These are phyloP conservation scores for Phytophthora cajani DNA, from an alignment of 352 stramenopile genomes.

Conservation along the genomic window DNA sequence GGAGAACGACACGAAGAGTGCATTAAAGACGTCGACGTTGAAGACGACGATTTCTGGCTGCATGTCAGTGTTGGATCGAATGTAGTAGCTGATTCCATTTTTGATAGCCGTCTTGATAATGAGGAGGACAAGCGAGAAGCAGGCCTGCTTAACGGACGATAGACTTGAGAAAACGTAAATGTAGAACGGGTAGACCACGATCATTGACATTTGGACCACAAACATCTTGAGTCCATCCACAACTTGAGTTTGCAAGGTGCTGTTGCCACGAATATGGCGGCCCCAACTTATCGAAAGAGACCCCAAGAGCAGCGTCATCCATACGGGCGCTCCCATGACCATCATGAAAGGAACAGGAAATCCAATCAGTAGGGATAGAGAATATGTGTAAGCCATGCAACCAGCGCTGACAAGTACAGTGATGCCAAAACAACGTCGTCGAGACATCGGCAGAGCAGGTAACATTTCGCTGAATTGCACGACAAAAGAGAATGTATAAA, in stretches of 20 bases:
- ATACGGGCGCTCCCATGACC: constrained; percentile 12
- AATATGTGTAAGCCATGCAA: constrained; percentile 9
- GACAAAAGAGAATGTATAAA: constrained; percentile 16
- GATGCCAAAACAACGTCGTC: constrained; percentile 10
- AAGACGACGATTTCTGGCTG: constrained; percentile 43
- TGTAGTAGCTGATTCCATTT: constrained; percentile 22
- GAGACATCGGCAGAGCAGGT: constrained; percentile 11
- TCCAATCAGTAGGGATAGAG: constrained; percentile 10
- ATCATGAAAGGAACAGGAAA: constrained; percentile 30
- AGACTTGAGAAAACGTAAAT: constrained; percentile 27
- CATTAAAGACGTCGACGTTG: constrained; percentile 44
- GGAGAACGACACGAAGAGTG: constrained; percentile 42
- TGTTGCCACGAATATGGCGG: background rate
- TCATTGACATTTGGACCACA: constrained; percentile 7
- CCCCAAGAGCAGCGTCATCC: constrained; percentile 6
- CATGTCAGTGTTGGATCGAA: constrained; percentile 23
- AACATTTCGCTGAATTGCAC: constrained; percentile 16
- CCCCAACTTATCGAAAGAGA: constrained; percentile 4
- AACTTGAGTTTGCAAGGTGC: constrained; percentile 4
- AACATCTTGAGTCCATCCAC: constrained; percentile 5
- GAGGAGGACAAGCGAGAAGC: constrained; percentile 27
- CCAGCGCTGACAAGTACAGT: constrained; percentile 17
- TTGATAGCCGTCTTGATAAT: constrained; percentile 38
- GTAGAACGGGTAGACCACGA: constrained; percentile 34
- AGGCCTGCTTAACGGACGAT: constrained; percentile 10